Evolutionary conservation across 2,329 filamentous ascomycete species (phyloP).

Genomic region (Fusarium lateritium): DNA sequence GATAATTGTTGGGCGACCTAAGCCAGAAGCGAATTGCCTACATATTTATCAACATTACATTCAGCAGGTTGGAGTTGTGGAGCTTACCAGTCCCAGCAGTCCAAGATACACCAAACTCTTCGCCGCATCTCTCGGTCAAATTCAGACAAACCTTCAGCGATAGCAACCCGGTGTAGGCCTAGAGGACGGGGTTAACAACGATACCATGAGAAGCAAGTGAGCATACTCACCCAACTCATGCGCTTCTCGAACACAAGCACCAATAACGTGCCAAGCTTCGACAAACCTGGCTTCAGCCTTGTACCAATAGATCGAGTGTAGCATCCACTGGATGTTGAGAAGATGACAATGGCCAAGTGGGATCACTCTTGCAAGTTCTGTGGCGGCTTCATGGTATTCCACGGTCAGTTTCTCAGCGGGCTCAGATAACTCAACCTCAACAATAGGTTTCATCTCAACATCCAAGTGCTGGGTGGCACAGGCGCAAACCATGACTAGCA

Average conservation of each 20-base stretch:
- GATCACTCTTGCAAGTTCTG: constrained; percentile 52
- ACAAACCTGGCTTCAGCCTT: constrained; percentile 54
- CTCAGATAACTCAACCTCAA: constrained; percentile 51
- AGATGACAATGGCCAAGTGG: constrained; percentile 52
- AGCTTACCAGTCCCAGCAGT: constrained; percentile 56
- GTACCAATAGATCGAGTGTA: constrained; percentile 56
- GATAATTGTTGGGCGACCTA: constrained; percentile 54
- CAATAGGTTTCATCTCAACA: constrained; percentile 47
- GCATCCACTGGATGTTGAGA: constrained; percentile 53
- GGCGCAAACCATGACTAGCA: constrained; percentile 56
- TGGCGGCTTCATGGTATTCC: constrained; percentile 52
- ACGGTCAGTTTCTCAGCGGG: constrained; percentile 47
- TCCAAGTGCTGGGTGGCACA: constrained; percentile 54
- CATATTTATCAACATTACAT: neutral
- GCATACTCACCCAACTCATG: constrained; percentile 50
- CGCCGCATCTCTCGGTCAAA: constrained; percentile 56
- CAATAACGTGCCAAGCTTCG: constrained; percentile 55
- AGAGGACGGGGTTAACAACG: neutral
- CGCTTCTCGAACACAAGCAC: constrained; percentile 53
- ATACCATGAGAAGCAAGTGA: too few relatives aligned
- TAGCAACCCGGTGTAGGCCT: constrained; percentile 51
- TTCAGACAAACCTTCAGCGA: constrained; percentile 47
- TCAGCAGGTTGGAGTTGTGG: rapidly evolving
- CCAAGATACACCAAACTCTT: constrained; percentile 55
- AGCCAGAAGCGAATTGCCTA: constrained; percentile 55